Percentiles rank a stretch among this genome's conserved stretches.
phyloP scores from a whole-genome alignment of 2,329 filamentous ascomycete species.

The Aureobasidium namibiae region DNA sequence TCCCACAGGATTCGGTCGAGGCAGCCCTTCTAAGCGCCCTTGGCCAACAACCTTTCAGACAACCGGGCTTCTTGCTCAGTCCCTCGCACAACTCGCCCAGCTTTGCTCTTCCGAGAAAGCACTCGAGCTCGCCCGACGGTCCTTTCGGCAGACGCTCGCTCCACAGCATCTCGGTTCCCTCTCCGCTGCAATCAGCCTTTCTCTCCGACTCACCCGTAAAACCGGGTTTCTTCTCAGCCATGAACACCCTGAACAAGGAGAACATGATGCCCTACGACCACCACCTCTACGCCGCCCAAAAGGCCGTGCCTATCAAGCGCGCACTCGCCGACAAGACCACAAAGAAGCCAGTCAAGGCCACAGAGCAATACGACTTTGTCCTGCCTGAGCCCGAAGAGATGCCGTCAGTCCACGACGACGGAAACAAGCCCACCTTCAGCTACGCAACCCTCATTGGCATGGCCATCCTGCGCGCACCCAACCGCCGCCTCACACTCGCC shows the following conservation, averaged over 20 bases:
- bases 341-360: constrained; percentile 58
- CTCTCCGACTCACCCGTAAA: constrained; percentile 62
- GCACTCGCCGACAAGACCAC: constrained; percentile 63
- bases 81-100: constrained; percentile 46
- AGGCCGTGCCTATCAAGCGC: constrained; percentile 40
- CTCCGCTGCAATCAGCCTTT: constrained; percentile 47
- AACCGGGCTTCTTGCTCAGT: constrained; percentile 57
- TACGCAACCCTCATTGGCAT: constrained; percentile 95
- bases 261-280: constrained; percentile 37
- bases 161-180: constrained; percentile 59
- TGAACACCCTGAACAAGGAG: constrained; percentile 42
- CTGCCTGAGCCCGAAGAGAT: constrained; percentile 72
- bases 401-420: constrained; percentile 73
- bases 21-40: constrained; percentile 43
- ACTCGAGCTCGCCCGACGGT: constrained; percentile 52
- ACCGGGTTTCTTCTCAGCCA: constrained; percentile 45
- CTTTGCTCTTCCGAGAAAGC: constrained; percentile 63
- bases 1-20: constrained; percentile 30
- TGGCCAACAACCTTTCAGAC: constrained; percentile 35
- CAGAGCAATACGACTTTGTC: constrained; percentile 43
- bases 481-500: constrained; percentile 75
- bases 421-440: constrained; percentile 80
- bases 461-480: constrained; percentile 83
- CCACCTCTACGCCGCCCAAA: constrained; percentile 23
- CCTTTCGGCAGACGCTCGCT: constrained; percentile 49